A percentile compares a stretch with the other conserved stretches of the same genome.
These are phyloP conservation scores for Phytophthora aleatoria DNA, from an alignment of 352 stramenopile species.

Conservation along the genomic window DNA sequence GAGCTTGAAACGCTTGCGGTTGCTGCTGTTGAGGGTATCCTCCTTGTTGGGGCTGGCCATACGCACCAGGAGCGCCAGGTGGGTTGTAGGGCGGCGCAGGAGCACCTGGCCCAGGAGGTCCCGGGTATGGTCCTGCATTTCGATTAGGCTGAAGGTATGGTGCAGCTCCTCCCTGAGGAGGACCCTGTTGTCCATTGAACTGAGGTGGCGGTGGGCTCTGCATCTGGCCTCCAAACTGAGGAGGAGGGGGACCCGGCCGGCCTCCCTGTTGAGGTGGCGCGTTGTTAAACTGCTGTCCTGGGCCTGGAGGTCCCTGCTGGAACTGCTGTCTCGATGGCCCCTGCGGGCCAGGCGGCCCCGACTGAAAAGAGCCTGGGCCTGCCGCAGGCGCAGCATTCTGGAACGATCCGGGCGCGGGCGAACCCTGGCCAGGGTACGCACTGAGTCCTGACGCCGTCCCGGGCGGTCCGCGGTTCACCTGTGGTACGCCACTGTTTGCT, in stretches of 20 bases:
- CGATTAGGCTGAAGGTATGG: slow-evolving; percentile 42
- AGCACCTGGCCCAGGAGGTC: slow-evolving; percentile 18
- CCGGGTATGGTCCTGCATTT: slow-evolving; percentile 39
- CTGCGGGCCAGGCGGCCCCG: slow-evolving; percentile 16
- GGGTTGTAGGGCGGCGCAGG: slow-evolving; percentile 28
- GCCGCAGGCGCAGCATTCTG: slow-evolving; percentile 16
- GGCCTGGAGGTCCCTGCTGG: slow-evolving; percentile 28
- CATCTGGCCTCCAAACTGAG: slow-evolving; percentile 17
- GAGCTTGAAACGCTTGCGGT: slow-evolving; percentile 40
- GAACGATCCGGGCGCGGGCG: slow-evolving; percentile 18
- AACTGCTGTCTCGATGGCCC: slow-evolving; percentile 27
- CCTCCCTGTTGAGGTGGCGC: slow-evolving; percentile 20
- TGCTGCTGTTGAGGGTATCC: slow-evolving; percentile 40
- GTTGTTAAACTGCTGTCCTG: slow-evolving; percentile 23
- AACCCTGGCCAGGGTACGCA: slow-evolving; percentile 24
- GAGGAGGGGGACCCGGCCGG: slow-evolving; percentile 1
- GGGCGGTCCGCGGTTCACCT: slow-evolving; percentile 44
- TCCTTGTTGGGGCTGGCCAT: slow-evolving; percentile 37
- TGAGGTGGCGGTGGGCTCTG: slow-evolving; percentile 26
- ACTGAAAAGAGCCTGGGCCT: slow-evolving; percentile 28
- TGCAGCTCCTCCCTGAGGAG: slow-evolving; percentile 29
- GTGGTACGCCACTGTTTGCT: slow-evolving; percentile 34
- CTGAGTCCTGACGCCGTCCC: slow-evolving; percentile 13
- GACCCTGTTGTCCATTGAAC: slow-evolving; percentile 29
- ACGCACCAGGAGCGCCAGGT: slow-evolving; percentile 21